Base-by-base conservation (phyloP, 1,284 basidiomycete genomes). In the Caloboletus inedulis region DNA sequence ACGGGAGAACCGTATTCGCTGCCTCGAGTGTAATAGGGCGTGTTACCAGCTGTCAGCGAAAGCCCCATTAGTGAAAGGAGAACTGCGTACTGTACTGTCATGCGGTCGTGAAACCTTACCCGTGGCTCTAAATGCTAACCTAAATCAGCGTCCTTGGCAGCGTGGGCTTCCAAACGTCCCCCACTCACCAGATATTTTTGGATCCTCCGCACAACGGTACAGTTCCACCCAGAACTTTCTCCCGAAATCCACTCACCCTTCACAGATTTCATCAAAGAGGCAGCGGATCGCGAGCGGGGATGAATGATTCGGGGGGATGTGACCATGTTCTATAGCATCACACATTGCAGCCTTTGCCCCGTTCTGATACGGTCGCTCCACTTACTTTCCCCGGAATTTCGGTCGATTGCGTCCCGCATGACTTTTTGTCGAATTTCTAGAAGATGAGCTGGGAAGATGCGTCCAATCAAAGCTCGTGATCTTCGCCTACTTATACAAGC, bases 381-480 rank as follows among this genome's bases (percentile, higher is more conserved):
- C 12, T 45, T 27, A 23, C 40, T 43, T 35, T 47, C 25, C 23
- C n/a, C 16, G 13, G 14, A 16, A 21, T 42, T 43, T 45, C 47
- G 37, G 49, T 42, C 36, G 35, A 54, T 62, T 36, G 36, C 41
- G 52, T 56, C 46, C 35, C 31, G 10, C 7, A 13, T 5, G 5
- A 27, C 21, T 16, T 39, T 36, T 25, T 31, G 27, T 30, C 25
- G 7, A 34, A 7, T 12, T 44, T 43, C 13, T 45, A 34, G 19
- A 39, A 23, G 19, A 19, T 21, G 36, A 34, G 31, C 7, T 7
- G 34, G n/a, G 34, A 12, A n/a, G 16, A n/a, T 9, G 16, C 5
- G 43, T 18, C 61, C 56, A 63, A 64, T 64, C 63, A 52, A 19
- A 19, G 47, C 6, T 37, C 54, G 34, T 54, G 62, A 64, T 64